Base-by-base conservation (phyloP, 2,329 filamentous ascomycete genomes). In the Epicoccum nigrum region DNA sequence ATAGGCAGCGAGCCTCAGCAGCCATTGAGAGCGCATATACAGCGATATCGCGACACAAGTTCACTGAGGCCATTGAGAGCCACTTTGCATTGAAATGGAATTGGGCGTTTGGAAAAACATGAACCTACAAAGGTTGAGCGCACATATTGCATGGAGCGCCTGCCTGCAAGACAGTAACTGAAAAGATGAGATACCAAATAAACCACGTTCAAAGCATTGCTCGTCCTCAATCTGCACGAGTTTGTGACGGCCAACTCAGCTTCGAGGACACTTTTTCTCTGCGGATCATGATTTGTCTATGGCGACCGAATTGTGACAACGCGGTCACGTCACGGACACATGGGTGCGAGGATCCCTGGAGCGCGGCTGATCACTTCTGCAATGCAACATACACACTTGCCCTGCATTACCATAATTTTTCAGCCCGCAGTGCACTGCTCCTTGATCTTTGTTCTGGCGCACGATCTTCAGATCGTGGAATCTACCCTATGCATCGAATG, bases 1-100 rank as follows among this genome's bases (percentile, higher is more conserved):
- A 69, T 71, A 58, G 47, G 15, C 43, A 30, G 8, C 33, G 17
- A 13, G 17, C 15, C 21, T 9, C 16, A 37, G 15, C 21, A n/a
- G n/a, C 33, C 23, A 15, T 19, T 38, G 27, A 43, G 21, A 34
- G 17, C 27, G 17, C 39, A 44, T 11, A 20, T 12, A 33, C 7
- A 34, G 11, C 6, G 11, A 28, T 15, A 39, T 17, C 21, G 39
- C 28, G 17, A 43, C 15, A 34, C 9, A 16, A n/a, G 19, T 21
- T 33, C n/a, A 2, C 15, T 13, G 12, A 39, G 21, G 28, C 17
- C 27, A n/a, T 8, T 31, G 9, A 11, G 30, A 33, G 38, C 31
- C 33, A 23, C 46, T 23, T 43, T 43, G 39, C 43, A 47, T 47
- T 38, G 4, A 25, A 23, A 34, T 32, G 33, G 25, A 43, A 9